These are phyloP conservation scores for Pyricularia sp. DNA, from an alignment of 2,329 filamentous ascomycete genomes.

Conservation along the genomic window DNA sequence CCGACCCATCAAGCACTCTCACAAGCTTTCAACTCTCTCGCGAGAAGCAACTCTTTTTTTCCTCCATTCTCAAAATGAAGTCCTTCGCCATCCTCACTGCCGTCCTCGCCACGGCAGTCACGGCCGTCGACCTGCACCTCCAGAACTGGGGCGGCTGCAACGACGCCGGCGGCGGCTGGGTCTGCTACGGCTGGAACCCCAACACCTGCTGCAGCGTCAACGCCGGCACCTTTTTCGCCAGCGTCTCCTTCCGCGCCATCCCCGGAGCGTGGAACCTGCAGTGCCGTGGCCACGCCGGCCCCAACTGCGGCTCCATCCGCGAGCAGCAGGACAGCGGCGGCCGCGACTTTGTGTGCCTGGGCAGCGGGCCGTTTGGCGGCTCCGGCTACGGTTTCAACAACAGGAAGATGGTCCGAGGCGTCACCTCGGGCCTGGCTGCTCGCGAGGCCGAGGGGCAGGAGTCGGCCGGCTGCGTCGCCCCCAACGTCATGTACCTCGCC, in stretches of 20 bases:
- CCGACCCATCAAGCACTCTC: not conserved
- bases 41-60: not conserved
- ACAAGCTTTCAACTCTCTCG: not conserved
- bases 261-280: not conserved
- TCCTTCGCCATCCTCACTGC: not conserved
- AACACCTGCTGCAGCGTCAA: slow-evolving; percentile 1
- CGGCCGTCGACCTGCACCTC: not conserved
- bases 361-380: not conserved
- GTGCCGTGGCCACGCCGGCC: not conserved
- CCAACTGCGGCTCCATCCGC: not conserved
- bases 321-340: not conserved
- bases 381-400: slow-evolving; percentile 1
- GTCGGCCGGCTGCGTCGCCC: not conserved
- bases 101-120: slow-evolving; percentile 3
- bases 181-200: not conserved
- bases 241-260: slow-evolving; percentile 3
- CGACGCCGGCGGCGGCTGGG: not conserved
- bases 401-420: not conserved
- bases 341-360: slow-evolving; percentile 1
- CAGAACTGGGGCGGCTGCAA: not conserved
- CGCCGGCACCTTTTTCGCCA: slow-evolving; percentile 1
- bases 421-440: not conserved
- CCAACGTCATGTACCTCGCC: not conserved
- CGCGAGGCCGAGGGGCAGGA: not conserved
- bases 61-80: not conserved